These are phyloP conservation scores for Phaffia rhodozyma DNA, from an alignment of 1,284 basidiomycete species.

Conservation along the genomic window DNA sequence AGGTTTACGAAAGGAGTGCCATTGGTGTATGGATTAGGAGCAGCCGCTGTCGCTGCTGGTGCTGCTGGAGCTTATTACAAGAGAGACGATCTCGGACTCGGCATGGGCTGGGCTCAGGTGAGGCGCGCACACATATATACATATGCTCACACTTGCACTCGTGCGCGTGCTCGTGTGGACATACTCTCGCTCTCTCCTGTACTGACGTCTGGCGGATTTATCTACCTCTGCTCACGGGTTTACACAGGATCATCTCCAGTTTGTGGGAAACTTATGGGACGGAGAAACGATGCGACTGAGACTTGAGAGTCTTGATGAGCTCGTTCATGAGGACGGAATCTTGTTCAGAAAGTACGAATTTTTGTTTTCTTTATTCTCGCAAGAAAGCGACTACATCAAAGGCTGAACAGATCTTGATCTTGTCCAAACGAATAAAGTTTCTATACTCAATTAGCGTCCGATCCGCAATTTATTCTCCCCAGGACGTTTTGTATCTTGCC, in stretches of 20 bases:
- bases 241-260: constrained; percentile 68
- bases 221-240: constrained; percentile 52
- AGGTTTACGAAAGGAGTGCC: constrained; percentile 26
- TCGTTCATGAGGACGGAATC: constrained; percentile 43
- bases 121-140: not conserved
- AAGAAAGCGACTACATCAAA: not conserved
- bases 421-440: constrained; percentile 8
- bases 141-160: not conserved
- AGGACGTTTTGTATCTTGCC: constrained; percentile 19
- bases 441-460: constrained; percentile 15
- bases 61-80: constrained; percentile 16
- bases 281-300: constrained; percentile 51
- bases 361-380: constrained; percentile 2
- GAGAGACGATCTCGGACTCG: constrained; percentile 9
- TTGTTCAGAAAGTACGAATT: constrained; percentile 58
- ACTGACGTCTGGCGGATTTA: constrained; percentile 55
- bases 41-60: constrained; percentile 66
- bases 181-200: not conserved
- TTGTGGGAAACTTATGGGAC: constrained; percentile 80
- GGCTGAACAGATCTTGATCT: not conserved
- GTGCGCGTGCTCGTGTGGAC: not conserved
- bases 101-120: constrained; percentile 16
- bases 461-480: constrained; percentile 10
- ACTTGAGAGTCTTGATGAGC: constrained; percentile 49
- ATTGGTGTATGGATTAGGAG: constrained; percentile 60